Evolutionary conservation across 306 rosid species (phyloP), one percentile per base, ranked within the genome.

Genomic region (Rubus parviflorus): DNA sequence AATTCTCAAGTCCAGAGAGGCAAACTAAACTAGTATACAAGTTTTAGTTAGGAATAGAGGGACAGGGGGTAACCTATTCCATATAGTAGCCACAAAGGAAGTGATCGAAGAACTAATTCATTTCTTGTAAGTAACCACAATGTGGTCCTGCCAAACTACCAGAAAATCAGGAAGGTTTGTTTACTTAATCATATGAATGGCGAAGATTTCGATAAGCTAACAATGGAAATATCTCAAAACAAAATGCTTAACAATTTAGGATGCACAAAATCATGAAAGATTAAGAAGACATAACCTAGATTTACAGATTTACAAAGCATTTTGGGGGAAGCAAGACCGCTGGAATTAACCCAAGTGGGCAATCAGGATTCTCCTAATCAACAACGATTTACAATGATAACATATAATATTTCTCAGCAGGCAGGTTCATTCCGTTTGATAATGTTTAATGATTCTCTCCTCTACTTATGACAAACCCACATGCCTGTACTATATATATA

Each of bases 401-500:
- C 48, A 69, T 45, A 65, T 30, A 19, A 15, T 49, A 65, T 37
- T 8, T 35, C 25, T 53, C 72, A 48, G 51, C 47, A 58, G 73
- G 51, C 69, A 71, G 51, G 61, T 57, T 78, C 74, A 13, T 76
- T 62, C 11, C 37, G 74, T 74, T 65, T 63, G 45, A 80, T 63
- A 77, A 62, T 71, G 72, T 69, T 72, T 66, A 37, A 53, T 51
- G 60, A 79, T 69, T 47, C 58, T 70, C 37, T n/a, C 40, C 48
- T 64, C 76, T 19, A 68, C 70, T 61, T 51, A 46, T 52, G 75
- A 80, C 10, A 45, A 68, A 40, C 30, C 75, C 80, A 79, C 80
- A 79, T 81, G 83, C 61, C 77, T 72, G 66, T 74, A 71, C 22
- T 43, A 68, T 62, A 70, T 43, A 68, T 62, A 70, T 56, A 49